Percentiles rank a stretch among this genome's conserved stretches.
phyloP scores from a whole-genome alignment of 345 rosid genomes.

The Conringia planisiliqua region DNA sequence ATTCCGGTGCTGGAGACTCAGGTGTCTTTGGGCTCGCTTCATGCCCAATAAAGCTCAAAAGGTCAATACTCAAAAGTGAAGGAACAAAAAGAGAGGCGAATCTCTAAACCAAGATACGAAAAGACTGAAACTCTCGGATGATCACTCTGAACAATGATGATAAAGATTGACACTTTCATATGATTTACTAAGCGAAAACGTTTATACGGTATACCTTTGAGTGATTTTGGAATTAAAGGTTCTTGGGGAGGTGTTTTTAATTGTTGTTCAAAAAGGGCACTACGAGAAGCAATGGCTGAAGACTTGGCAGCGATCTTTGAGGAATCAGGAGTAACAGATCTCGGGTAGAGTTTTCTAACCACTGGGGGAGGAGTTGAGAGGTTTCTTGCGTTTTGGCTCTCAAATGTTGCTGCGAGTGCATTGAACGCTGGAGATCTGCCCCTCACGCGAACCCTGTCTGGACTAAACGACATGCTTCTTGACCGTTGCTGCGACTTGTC shows the following conservation, averaged over 20 bases:
- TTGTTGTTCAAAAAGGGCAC: slow-evolving; percentile 68
- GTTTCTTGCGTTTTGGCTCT: slow-evolving; percentile 36
- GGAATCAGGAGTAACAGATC: slow-evolving; percentile 86
- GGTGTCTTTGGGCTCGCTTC: slow-evolving; percentile 53
- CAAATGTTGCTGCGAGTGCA: slow-evolving; percentile 41
- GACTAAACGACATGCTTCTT: slow-evolving; percentile 40
- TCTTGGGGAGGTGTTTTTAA: slow-evolving; percentile 57
- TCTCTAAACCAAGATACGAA: background rate
- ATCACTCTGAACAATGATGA: background rate
- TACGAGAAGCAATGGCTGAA: slow-evolving; percentile 67
- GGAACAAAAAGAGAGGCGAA: background rate
- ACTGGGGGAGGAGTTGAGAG: slow-evolving; percentile 42
- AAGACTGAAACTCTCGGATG: background rate
- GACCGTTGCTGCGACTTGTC: slow-evolving; percentile 35
- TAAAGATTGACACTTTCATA: background rate
- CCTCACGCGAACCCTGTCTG: slow-evolving; percentile 41
- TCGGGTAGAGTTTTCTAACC: slow-evolving; percentile 81
- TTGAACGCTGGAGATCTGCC: slow-evolving; percentile 38
- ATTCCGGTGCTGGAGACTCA: slow-evolving; percentile 42
- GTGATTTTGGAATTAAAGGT: slow-evolving; percentile 61
- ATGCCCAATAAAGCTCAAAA: background rate
- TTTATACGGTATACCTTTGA: slow-evolving; percentile 53
- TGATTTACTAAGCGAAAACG: background rate
- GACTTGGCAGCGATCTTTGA: slow-evolving; percentile 56
- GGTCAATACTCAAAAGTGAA: background rate